Evolutionary conservation across 805 yeast genomes (phyloP), one percentile per base, ranked within the genome.

Genomic region (Pachysolen tannophilus): DNA sequence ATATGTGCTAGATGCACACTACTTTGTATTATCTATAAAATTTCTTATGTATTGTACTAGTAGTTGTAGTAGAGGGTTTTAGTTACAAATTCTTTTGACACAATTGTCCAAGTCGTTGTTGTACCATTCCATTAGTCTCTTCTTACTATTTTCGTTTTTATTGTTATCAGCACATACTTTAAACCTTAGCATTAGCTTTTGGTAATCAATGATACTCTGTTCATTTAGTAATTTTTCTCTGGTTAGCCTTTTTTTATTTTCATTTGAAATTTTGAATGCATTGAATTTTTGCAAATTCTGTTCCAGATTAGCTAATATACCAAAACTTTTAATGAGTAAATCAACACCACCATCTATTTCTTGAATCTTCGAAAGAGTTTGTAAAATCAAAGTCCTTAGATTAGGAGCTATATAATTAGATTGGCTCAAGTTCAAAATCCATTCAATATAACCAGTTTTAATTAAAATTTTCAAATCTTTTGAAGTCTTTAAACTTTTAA

Each of bases 51-150:
- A n/a, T n/a, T n/a, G n/a, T n/a, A n/a, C n/a, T n/a, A n/a, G n/a
- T n/a, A n/a, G n/a, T n/a, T n/a, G n/a, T n/a, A n/a, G n/a, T n/a
- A n/a, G n/a, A 16, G 17, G 24, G 9, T 26, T 13, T 19, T 23
- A 34, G 16, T 18, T 16, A 26, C 40, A 37, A n/a, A 60, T 39
- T 44, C 76, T 57, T 48, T 80, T 81, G 23, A 63, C 49, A n/a
- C 63, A 53, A 28, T 56, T 54, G 1, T 50, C 58, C 5, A 68
- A 42, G 46, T 80, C 84, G 11, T 59, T 70, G 29, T 57, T 60
- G 4, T 75, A 61, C 88, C 90, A 82, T 3, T 75, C 78, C 20
- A 60, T 46, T 2, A 76, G 49, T 53, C 88, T 69, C 47, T 81
- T 80, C 36, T 68, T 72, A 2, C 45, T 33, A 5, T 48, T 52